Base-by-base conservation (phyloP, 352 stramenopile genomes). In the Phytopythium ostracodes region DNA sequence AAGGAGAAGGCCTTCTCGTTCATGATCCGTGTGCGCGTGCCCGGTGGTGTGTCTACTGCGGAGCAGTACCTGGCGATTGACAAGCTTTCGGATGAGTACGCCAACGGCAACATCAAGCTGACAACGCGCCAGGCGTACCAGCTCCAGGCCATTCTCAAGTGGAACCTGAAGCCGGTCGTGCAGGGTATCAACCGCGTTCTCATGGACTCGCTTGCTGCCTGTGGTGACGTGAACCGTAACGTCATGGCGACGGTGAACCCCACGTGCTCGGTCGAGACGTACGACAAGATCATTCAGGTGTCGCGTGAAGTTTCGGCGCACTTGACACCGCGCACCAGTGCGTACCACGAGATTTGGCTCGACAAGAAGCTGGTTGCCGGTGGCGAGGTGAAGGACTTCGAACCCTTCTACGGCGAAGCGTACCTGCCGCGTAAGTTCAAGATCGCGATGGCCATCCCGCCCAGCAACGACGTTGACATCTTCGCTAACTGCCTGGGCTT, bases 401-500 rank as follows among this genome's bases (percentile, higher is more conserved):
- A 99, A 79, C 96, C 96, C n/a, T 84, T 99, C 29, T 99, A 99
- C 75, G 96, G 97, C 33, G 88, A 98, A 63, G 84, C 92, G 46
- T 99, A 99, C 74, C 68, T 99, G 56, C 97, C 97, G 4, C 88
- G 95, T n/a, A 99, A 99, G 79, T 99, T 99, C 79, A 99, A 99
- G 84, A 99, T 99, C 68, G 96, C 93, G 58, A 93, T 99, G 22
- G 98, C 96, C 6, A 97, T 99, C 56, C 95, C 96, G 25, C 94
- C 96, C n/a, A 92, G 97, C 56, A 99, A 99, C 73, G 96, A 96
- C 44, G 81, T 99, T 20, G 97, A 99, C 73, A 86, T 99, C 59
- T 99, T 98, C 67, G 98, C 96, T 11, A 98, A 99, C 71, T 98
- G 98, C 69, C 89, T 99, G 58, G 96, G 96, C 27, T 86, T 96